phyloP scores from a whole-genome alignment of 139 green algal genomes.

The Nannochloris sp. region DNA sequence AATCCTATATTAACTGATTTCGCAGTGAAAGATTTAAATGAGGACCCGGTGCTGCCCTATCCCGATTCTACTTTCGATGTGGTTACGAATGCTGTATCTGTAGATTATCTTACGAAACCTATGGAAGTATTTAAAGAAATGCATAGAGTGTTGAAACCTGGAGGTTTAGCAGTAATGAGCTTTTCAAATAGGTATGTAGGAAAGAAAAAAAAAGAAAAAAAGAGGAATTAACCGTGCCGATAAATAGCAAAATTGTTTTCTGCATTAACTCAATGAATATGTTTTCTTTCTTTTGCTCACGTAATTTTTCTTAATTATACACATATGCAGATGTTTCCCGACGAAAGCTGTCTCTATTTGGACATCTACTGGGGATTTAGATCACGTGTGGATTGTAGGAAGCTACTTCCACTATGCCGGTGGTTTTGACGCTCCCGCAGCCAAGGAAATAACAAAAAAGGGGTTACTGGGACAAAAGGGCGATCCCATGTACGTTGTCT shows the following conservation, averaged over 20 bases:
- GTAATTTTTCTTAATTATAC: too few relatives aligned
- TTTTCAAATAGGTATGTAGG: constrained; percentile 89
- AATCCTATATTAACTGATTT: constrained; percentile 60
- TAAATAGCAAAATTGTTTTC: too few relatives aligned
- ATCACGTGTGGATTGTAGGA: constrained; percentile 77
- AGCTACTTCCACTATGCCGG: constrained; percentile 38
- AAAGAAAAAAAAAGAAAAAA: too few relatives aligned
- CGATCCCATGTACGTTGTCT: constrained; percentile 48
- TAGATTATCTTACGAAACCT: constrained; percentile 81
- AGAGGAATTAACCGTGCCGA: too few relatives aligned
- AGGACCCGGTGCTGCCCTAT: constrained; percentile 54
- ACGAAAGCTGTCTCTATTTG: constrained; percentile 63
- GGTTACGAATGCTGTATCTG: constrained; percentile 50
- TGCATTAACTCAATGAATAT: too few relatives aligned
- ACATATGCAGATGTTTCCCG: constrained; percentile 92
- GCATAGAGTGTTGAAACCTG: constrained; percentile 78
- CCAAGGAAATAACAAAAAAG: constrained; percentile 67
- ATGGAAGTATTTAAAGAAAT: constrained; percentile 84
- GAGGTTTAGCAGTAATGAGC: constrained; percentile 71
- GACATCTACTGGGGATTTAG: constrained; percentile 27
- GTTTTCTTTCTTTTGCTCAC: too few relatives aligned
- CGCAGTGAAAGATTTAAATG: constrained; percentile 70
- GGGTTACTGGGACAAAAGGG: constrained; percentile 15
- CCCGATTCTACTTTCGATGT: constrained; percentile 69
- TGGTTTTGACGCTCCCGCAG: constrained; percentile 55